Evolutionary conservation across 768 basidiomycete species (phyloP).

Genomic region (Cyclocybe aegerita): DNA sequence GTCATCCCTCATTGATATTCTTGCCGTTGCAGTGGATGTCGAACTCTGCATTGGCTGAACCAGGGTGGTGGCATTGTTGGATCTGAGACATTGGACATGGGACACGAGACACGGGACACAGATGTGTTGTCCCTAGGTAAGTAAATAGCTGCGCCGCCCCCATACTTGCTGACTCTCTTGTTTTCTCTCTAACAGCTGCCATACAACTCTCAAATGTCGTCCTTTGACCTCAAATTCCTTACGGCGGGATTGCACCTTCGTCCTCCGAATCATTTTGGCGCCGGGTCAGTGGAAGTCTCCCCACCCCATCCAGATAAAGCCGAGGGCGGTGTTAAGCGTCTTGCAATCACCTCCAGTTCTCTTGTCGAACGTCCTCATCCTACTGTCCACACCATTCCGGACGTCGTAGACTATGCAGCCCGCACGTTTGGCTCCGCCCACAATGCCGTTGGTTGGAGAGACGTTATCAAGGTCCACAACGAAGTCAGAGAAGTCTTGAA

Average conservation of each 20-base stretch:
- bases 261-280: constrained; percentile 12
- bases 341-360: constrained; percentile 45
- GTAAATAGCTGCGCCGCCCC: no score
- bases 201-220: no score
- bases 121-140: no score
- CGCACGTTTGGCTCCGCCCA: constrained; percentile 58
- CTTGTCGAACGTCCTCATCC: constrained; percentile 56
- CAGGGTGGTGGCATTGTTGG: no score
- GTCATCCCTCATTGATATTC: no score
- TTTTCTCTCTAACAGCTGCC: no score
- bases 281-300: constrained; percentile 56
- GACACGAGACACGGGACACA: no score
- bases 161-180: no score
- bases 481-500: constrained; percentile 83
- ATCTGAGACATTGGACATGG: no score
- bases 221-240: constrained; percentile 5
- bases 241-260: constrained; percentile 11
- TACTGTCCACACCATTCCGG: constrained; percentile 69
- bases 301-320: constrained; percentile 28
- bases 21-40: no score
- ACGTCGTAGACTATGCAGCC: constrained; percentile 66
- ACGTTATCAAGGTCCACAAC: constrained; percentile 57
- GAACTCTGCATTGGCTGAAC: no score
- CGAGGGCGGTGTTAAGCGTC: constrained; percentile 51
- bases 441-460: constrained; percentile 70